A percentile compares a stretch with the other conserved stretches of the same genome.
These are phyloP conservation scores for Fagopyrum homotropicum DNA, from an alignment of 148 eudicot species.

Conservation along the genomic window DNA sequence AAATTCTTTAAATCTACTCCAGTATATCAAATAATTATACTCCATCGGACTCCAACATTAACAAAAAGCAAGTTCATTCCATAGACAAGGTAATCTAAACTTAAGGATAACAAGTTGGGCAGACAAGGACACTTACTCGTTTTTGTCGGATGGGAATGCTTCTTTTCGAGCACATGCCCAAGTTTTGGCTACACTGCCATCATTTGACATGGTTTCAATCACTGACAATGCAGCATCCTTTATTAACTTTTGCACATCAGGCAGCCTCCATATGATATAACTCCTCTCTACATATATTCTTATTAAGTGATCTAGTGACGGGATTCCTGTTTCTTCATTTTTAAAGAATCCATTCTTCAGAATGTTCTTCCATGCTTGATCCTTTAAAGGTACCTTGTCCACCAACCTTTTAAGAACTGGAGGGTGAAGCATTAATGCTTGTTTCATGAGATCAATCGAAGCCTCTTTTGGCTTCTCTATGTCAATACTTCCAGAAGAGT, in stretches of 20 bases:
- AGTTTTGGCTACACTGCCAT: slow-evolving; percentile 52
- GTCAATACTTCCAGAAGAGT: slow-evolving; percentile 20
- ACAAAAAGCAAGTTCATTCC: background rate
- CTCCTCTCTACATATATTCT: slow-evolving; percentile 83
- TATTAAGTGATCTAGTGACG: slow-evolving; percentile 78
- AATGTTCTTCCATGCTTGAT: slow-evolving; percentile 55
- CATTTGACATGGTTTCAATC: slow-evolving; percentile 46
- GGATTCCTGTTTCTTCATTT: slow-evolving; percentile 56
- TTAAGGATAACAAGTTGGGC: background rate
- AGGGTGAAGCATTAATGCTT: slow-evolving; percentile 97
- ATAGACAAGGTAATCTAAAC: background rate
- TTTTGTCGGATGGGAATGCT: slow-evolving; percentile 76
- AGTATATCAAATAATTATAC: no score
- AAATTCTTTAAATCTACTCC: background rate
- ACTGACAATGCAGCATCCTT: slow-evolving; percentile 61
- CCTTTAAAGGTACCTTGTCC: slow-evolving; percentile 84
- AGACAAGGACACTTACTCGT: slow-evolving; percentile 60
- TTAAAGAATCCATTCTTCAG: slow-evolving; percentile 45
- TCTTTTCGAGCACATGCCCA: slow-evolving; percentile 96
- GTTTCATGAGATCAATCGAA: slow-evolving; percentile 74
- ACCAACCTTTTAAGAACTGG: slow-evolving; percentile 65
- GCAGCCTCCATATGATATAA: slow-evolving; percentile 91
- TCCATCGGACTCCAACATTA: background rate
- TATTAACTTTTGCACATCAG: slow-evolving; percentile 74
- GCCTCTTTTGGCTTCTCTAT: slow-evolving; percentile 36